These are phyloP conservation scores for Plasmodium ovale DNA, from an alignment of 169 alveolate genomes.

Conservation along the genomic window DNA sequence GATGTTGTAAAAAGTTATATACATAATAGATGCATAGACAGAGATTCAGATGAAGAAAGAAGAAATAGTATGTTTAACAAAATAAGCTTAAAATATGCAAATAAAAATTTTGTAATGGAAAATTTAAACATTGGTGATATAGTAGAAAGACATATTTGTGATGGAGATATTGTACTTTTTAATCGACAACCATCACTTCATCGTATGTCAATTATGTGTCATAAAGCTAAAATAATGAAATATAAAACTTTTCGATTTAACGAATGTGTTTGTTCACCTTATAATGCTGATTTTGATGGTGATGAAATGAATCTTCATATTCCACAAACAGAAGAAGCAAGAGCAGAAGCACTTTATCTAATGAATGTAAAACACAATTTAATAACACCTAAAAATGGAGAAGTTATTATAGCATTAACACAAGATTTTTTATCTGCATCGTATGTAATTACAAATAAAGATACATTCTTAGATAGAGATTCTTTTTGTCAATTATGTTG, in stretches of 20 bases:
- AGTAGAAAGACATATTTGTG: conserved; percentile 97
- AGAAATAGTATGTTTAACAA: not conserved
- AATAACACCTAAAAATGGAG: conserved; percentile 98
- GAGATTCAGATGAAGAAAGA: not conserved
- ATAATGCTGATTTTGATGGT: conserved; percentile 99
- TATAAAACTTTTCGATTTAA: conserved; percentile 97
- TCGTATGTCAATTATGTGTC: conserved; percentile 98
- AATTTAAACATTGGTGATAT: conserved; percentile 93
- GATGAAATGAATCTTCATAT: conserved; percentile 99
- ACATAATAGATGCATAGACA: not conserved
- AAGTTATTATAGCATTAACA: conserved; percentile 96
- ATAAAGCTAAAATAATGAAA: conserved; percentile 95
- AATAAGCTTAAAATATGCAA: conserved; percentile 86
- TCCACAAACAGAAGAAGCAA: conserved; percentile 98
- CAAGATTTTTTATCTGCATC: conserved; percentile 94
- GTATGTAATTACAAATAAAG: conserved; percentile 95
- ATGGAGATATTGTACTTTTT: conserved; percentile 98
- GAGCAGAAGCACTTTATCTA: conserved; percentile 95
- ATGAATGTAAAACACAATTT: conserved; percentile 96
- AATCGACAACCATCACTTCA: conserved; percentile 99
- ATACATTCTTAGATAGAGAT: conserved; percentile 93
- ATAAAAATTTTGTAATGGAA: conserved; percentile 88
- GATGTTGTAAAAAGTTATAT: conserved; percentile 36
- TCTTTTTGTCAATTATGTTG: conserved; percentile 93
- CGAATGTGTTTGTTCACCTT: conserved; percentile 98